Evolutionary conservation across 768 basidiomycete species (phyloP).

Genomic region (Rhodotorula babjevae): DNA sequence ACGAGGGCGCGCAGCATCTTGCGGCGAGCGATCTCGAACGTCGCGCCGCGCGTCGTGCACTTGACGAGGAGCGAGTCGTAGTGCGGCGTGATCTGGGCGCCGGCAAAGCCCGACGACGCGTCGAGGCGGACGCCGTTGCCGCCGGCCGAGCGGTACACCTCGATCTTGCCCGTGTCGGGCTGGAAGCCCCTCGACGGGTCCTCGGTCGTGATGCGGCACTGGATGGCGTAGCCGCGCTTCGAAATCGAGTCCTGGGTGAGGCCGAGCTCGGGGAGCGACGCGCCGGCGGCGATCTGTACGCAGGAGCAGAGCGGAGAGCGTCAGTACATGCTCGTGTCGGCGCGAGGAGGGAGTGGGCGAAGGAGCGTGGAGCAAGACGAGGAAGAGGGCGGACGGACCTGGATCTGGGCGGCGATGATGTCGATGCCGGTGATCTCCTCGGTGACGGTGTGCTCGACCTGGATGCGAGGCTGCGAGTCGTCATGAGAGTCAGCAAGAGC

Average conservation of each 20-base stretch:
- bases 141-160: conserved; percentile 96
- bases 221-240: conserved; percentile 94
- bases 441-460: conserved; percentile 99
- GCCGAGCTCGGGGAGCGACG: conserved; percentile 88
- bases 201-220: conserved; percentile 96
- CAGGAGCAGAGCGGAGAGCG: not conserved
- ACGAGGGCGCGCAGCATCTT: conserved; percentile 99
- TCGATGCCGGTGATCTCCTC: conserved; percentile 99
- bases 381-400: conserved; percentile 46
- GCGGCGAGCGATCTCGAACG: conserved; percentile 94
- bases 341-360: not conserved
- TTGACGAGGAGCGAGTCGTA: conserved; percentile 98
- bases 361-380: too few species aligned
- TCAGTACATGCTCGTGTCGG: not conserved
- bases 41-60: conserved; percentile 89
- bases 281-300: conserved; percentile 80
- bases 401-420: conserved; percentile 97
- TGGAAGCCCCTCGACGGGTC: conserved; percentile 89
- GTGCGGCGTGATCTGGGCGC: conserved; percentile 99
- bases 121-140: conserved; percentile 97
- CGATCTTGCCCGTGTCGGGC: conserved; percentile 88
- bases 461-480: conserved; percentile 66
- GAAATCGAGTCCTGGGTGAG: conserved; percentile 92
- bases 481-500: not conserved
- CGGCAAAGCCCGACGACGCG: conserved; percentile 94